Base-by-base conservation (phyloP, 2,329 filamentous ascomycete genomes). In the Sodiomyces alkalinus region DNA sequence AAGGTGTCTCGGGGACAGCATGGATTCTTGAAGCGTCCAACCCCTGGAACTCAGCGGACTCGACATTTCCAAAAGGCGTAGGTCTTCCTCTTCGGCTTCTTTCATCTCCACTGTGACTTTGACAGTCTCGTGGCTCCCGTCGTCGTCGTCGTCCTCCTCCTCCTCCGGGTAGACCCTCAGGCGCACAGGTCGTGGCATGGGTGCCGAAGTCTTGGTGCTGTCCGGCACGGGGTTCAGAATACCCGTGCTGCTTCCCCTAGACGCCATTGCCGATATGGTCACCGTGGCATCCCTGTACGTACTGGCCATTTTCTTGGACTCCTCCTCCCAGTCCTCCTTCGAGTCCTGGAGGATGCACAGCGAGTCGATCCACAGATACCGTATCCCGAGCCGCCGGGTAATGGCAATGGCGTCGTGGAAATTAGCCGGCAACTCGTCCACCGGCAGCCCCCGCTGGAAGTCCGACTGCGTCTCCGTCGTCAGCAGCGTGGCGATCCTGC, bases 361-460 rank as follows among this genome's bases (percentile, higher is more conserved):
- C 6, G 29, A 32, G 21, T 41, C 39, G 16, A 41, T 35, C 39
- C 39, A 40, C 2, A 42, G 25, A 17, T 37, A 41, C 3, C 16
- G 24, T 7, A 41, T 30, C 1, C 23, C 31, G 4, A 41, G 27
- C n/a, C 30, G 11, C 6, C 26, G 17, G 6, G 30, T 34, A 12
- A 30, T 25, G 6, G 22, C 23, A 13, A 39, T 34, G 10, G 37
- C 29, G 15, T 39, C 29, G 4, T 19, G 22, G 4, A 29, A 32
- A 18, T 27, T 32, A 4, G 13, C 14, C 4, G 32, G 24, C n/a
- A 32, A 16, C 10, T 5, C 14, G 4, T 25, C 14, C 3, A 16
- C 7, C n/a, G 26, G 18, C 7, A 27, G 12, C 6, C 17, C 11
- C n/a, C 8, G 8, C 10, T 33, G 29, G 15, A 29, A 34, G 4